A percentile compares a stretch with the other conserved stretches of the same genome.
These are phyloP conservation scores for Liriodendron chinense DNA, from an alignment of 164 flowering plant species.

Conservation along the genomic window DNA sequence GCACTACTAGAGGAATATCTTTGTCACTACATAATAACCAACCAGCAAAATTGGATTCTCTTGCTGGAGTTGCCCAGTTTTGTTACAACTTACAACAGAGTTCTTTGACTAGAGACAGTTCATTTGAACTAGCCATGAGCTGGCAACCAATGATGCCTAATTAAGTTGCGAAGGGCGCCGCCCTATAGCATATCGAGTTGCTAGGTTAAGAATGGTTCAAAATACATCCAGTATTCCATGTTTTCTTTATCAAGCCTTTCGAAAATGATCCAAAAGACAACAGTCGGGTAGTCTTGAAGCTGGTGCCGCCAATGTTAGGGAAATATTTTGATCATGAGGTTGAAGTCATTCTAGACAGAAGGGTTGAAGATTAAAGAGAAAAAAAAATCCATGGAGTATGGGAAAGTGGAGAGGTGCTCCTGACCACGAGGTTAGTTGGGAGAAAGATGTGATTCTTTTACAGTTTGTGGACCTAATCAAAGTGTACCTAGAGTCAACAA, in stretches of 20 bases:
- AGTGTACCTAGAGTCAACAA: too few species aligned
- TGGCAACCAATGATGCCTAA: not conserved
- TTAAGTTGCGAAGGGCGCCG: not conserved
- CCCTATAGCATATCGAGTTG: not conserved
- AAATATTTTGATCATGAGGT: not conserved
- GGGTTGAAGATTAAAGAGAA: not conserved
- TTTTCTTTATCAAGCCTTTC: not conserved
- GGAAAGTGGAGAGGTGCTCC: not conserved
- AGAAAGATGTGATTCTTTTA: not conserved
- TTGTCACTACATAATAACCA: not conserved
- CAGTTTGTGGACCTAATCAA: not conserved
- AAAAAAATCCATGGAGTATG: not conserved
- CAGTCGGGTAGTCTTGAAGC: not conserved
- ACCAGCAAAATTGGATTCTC: not conserved
- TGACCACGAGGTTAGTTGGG: not conserved
- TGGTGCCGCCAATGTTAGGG: not conserved
- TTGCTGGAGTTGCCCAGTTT: conserved; percentile 1
- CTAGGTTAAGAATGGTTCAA: not conserved
- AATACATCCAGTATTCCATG: conserved; percentile 16
- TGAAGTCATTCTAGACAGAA: not conserved
- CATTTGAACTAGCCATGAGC: conserved; percentile 10
- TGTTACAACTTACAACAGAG: conserved; percentile 8
- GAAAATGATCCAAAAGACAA: not conserved
- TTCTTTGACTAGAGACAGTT: conserved; percentile 7
- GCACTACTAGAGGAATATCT: conserved; percentile 5